Conservation (phyloP, 257 asterid genomes). For the Scutellaria minor region DNA sequence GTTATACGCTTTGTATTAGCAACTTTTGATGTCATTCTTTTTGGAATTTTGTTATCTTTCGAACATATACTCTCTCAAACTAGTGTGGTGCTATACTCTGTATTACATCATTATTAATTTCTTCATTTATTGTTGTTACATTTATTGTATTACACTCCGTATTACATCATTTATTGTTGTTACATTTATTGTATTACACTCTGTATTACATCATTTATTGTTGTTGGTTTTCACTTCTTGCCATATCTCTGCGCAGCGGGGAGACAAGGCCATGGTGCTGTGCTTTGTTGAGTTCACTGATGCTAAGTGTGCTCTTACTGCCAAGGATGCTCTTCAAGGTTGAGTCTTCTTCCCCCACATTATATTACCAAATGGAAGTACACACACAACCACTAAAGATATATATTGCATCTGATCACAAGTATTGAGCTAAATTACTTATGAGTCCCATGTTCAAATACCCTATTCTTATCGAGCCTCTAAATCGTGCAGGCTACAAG, state of each 20-base stretch:
- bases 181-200: neutral
- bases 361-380: neutral
- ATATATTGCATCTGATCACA: neutral
- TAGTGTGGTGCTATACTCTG: neutral
- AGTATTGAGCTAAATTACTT: neutral
- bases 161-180: too few species aligned
- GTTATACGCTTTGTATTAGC: neutral
- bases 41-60: neutral
- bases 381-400: neutral
- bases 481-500: constrained; percentile 62
- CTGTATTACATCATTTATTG: constrained; percentile 3
- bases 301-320: constrained; percentile 70
- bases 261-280: constrained; percentile 76
- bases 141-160: too few species aligned
- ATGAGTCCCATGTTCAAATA: neutral
- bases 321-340: constrained; percentile 89
- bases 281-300: constrained; percentile 84
- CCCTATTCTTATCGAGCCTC: constrained; percentile 24
- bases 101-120: constrained; percentile 20
- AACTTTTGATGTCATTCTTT: neutral
- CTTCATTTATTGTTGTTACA: neutral
- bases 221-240: constrained; percentile 7
- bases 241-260: constrained; percentile 50
- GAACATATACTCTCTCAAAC: neutral
- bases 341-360: constrained; percentile 26